These are phyloP conservation scores for Aspergillus hiratsukae DNA, from an alignment of 2,329 filamentous ascomycete genomes.

Conservation along the genomic window DNA sequence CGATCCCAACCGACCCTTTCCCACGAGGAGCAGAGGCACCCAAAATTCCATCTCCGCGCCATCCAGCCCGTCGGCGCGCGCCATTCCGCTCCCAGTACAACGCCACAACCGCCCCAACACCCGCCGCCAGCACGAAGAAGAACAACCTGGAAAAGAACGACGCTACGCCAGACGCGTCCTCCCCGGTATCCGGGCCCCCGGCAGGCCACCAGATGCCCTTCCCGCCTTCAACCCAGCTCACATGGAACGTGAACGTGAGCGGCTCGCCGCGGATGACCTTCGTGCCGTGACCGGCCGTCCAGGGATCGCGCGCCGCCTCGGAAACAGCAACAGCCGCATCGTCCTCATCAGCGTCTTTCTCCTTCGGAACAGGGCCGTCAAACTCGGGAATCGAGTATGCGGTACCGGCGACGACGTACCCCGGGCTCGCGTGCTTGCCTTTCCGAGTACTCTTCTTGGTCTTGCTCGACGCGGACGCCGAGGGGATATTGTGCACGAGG, in stretches of 20 bases:
- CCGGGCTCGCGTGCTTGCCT: constrained; percentile 44
- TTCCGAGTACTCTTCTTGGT: constrained; percentile 54
- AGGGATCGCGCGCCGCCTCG: constrained; percentile 43
- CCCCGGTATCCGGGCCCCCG: constrained; percentile 3
- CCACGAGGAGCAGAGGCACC: constrained; percentile 41
- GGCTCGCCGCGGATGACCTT: constrained; percentile 84
- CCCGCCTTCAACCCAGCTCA: constrained; percentile 64
- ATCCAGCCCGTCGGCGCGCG: constrained; percentile 20
- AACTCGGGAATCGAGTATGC: constrained; percentile 80
- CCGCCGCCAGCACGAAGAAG: constrained; percentile 35
- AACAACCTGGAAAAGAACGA: constrained; percentile 28
- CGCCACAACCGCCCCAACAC: constrained; percentile 31
- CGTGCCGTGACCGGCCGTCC: constrained; percentile 47
- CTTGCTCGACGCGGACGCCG: constrained; percentile 20
- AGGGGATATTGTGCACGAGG: constrained; percentile 60
- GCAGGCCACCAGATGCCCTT: constrained; percentile 33
- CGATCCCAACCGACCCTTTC: constrained; percentile 48
- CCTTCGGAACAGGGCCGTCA: constrained; percentile 40
- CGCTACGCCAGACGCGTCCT: constrained; percentile 6
- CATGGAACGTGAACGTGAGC: constrained; percentile 70
- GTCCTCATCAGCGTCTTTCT: constrained; percentile 8
- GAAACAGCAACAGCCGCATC: constrained; percentile 43
- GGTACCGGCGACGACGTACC: constrained; percentile 79
- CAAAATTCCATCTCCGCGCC: constrained; percentile 46
- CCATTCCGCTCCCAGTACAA: constrained; percentile 36